These are phyloP conservation scores for Pisolithus sp. DNA, from an alignment of 768 basidiomycete genomes.

Conservation along the genomic window DNA sequence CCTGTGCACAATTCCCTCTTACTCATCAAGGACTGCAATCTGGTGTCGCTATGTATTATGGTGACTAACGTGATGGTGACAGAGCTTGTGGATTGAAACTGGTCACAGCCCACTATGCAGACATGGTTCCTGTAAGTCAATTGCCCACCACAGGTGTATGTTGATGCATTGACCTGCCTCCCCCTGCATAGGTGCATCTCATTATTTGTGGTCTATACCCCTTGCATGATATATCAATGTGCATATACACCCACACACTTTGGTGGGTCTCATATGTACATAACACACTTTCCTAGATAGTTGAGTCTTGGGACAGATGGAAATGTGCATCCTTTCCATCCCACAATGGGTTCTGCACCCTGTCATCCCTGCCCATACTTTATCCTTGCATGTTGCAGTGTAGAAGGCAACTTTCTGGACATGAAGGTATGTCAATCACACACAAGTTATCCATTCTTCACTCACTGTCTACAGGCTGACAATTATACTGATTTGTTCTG, in stretches of 20 bases:
- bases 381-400: conserved; percentile 73
- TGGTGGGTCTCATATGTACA: too few relatives aligned
- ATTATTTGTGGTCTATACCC: conserved; percentile 70
- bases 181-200: conserved; percentile 59
- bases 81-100: conserved; percentile 62
- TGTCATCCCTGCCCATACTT: conserved; percentile 43
- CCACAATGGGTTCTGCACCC: conserved; percentile 3
- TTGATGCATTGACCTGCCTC: background rate
- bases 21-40: too few relatives aligned
- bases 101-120: conserved; percentile 75
- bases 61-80: conserved; percentile 85
- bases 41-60: conserved; percentile 83
- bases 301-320: conserved; percentile 64
- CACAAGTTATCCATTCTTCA: background rate
- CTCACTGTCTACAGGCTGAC: conserved; percentile 46
- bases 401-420: conserved; percentile 84
- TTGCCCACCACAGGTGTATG: background rate
- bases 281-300: conserved; percentile 47
- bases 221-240: conserved; percentile 88
- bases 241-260: conserved; percentile 16
- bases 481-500: conserved; percentile 82
- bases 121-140: conserved; percentile 70
- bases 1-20: too few relatives aligned
- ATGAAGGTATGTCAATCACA: conserved; percentile 46
- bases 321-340: conserved; percentile 51